A percentile compares a stretch with the other conserved stretches of the same genome.
Evolutionary conservation across 164 flowering plant genomes (phyloP).

Genomic region (Santalum album): DNA sequence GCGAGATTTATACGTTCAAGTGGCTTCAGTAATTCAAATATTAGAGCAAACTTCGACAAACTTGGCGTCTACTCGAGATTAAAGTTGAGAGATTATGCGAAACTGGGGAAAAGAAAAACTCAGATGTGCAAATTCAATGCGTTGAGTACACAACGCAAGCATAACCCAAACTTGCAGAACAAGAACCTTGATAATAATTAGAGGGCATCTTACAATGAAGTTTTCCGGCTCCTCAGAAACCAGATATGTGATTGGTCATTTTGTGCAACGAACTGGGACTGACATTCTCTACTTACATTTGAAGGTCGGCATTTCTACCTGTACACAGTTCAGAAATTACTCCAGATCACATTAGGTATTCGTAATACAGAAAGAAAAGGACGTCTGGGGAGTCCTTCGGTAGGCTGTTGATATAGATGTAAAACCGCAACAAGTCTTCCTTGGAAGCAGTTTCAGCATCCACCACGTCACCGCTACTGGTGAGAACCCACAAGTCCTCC

Average conservation of each 20-base stretch:
- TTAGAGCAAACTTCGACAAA: no score
- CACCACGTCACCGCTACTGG: slow-evolving; percentile 59
- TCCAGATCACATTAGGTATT: slow-evolving; percentile 48
- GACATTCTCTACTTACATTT: slow-evolving; percentile 43
- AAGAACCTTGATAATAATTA: not conserved
- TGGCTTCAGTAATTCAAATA: no score
- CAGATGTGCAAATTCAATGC: no score
- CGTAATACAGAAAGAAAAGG: slow-evolving; percentile 50
- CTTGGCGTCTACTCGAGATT: no score
- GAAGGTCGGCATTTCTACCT: slow-evolving; percentile 30
- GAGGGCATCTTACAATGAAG: not conserved
- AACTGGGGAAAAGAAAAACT: no score
- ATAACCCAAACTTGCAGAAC: not conserved
- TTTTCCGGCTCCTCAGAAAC: not conserved
- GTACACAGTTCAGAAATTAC: slow-evolving; percentile 27
- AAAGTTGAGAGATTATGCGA: no score
- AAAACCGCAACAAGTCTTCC: slow-evolving; percentile 73
- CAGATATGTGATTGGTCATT: not conserved
- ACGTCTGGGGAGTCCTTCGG: slow-evolving; percentile 57
- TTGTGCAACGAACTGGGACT: slow-evolving; percentile 19
- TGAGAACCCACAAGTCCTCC: slow-evolving; percentile 90
- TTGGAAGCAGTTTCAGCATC: slow-evolving; percentile 53
- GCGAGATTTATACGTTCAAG: no score
- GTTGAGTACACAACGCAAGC: no score
- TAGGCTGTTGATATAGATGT: slow-evolving; percentile 61